Evolutionary conservation across 2,329 filamentous ascomycete genomes (phyloP).

Genomic region (Huntiella omanensis): DNA sequence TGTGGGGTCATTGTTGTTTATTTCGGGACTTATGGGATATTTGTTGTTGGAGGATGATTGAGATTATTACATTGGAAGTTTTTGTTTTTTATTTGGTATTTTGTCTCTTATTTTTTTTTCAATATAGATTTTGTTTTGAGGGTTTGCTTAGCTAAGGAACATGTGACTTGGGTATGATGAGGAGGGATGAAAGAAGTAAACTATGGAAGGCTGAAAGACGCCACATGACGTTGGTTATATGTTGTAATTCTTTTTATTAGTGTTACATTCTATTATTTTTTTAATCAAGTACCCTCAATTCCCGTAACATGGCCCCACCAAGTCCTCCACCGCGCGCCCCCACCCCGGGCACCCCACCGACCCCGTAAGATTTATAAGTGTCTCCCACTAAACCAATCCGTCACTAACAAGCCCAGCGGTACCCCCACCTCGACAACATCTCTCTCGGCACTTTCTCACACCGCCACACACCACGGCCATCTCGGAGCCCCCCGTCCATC

Average conservation of each 20-base stretch:
- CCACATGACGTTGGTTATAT: too few species aligned
- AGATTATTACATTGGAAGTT: not conserved
- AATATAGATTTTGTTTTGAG: not conserved
- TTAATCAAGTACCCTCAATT: too few species aligned
- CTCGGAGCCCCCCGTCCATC: slow-evolving; percentile 76
- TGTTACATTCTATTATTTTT: too few species aligned
- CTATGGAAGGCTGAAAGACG: too few species aligned
- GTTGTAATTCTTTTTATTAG: too few species aligned
- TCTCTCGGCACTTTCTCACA: slow-evolving; percentile 78
- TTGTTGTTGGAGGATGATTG: slow-evolving; percentile 6
- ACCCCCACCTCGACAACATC: slow-evolving; percentile 87
- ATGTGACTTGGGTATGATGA: not conserved
- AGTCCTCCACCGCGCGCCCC: not conserved
- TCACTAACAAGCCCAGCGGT: slow-evolving; percentile 34
- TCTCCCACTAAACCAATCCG: not conserved
- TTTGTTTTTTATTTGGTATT: not conserved
- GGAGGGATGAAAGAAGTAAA: too few species aligned
- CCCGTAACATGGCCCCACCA: not conserved
- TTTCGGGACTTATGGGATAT: slow-evolving; percentile 6
- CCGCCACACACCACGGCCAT: slow-evolving; percentile 91
- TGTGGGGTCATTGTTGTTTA: slow-evolving; percentile 6
- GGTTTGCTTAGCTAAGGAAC: not conserved
- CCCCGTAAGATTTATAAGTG: not conserved
- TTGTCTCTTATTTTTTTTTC: not conserved
- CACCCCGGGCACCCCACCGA: not conserved